These are phyloP conservation scores for Candida coleopterorum DNA, from an alignment of 805 yeast genomes.

Conservation along the genomic window DNA sequence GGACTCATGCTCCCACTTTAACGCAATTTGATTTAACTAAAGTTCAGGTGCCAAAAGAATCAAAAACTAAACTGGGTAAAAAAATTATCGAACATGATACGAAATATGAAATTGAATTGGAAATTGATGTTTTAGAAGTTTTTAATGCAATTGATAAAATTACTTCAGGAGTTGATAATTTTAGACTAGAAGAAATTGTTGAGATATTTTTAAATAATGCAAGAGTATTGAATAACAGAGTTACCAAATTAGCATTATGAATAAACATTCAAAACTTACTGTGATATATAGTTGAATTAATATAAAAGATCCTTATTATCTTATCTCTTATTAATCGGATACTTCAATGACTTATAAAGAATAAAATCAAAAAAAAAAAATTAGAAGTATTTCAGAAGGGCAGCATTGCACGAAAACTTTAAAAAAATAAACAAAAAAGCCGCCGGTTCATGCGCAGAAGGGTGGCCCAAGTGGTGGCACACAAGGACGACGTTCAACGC, in stretches of 20 bases:
- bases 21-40: slow-evolving; percentile 71
- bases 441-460: too few species aligned
- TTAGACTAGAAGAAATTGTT: slow-evolving; percentile 41
- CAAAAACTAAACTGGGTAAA: slow-evolving; percentile 35
- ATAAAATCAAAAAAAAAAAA: too few species aligned
- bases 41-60: slow-evolving; percentile 39
- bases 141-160: slow-evolving; percentile 39
- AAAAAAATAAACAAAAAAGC: too few species aligned
- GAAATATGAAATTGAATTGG: slow-evolving; percentile 36
- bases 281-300: too few species aligned
- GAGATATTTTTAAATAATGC: slow-evolving; percentile 43
- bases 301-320: too few species aligned
- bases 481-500: too few species aligned
- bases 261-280: too few species aligned
- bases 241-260: slow-evolving; percentile 31
- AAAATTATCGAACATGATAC: slow-evolving; percentile 31
- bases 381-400: too few species aligned
- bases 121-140: slow-evolving; percentile 35
- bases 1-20: slow-evolving; percentile 67
- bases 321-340: too few species aligned
- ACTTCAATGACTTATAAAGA: too few species aligned
- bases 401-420: too few species aligned
- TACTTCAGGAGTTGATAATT: slow-evolving; percentile 31
- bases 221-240: slow-evolving; percentile 38
- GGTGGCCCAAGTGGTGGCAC: too few species aligned